Evolutionary conservation across 208 protist genomes (phyloP).

Genomic region (Leishmania lainsoni): DNA sequence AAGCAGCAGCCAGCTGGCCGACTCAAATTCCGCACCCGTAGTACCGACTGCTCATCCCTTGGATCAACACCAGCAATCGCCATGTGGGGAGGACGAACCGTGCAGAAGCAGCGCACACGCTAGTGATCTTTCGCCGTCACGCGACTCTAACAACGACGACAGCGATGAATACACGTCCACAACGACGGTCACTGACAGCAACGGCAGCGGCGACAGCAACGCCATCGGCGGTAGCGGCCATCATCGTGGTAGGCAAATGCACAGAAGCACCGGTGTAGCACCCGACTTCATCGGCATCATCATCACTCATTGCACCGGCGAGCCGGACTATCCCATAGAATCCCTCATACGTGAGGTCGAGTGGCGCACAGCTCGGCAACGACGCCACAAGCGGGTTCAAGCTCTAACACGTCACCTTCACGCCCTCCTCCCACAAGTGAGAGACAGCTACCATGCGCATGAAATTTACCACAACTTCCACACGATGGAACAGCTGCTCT

Average conservation of each 20-base stretch:
- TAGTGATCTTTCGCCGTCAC: not conserved
- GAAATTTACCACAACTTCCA: slow-evolving; percentile 15
- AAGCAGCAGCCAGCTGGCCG: not conserved
- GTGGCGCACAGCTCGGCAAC: slow-evolving; percentile 14
- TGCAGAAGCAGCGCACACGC: not conserved
- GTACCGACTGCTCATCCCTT: not conserved
- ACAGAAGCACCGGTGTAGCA: slow-evolving; percentile 2
- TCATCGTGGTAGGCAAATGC: not conserved
- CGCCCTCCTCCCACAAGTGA: not conserved
- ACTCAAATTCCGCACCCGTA: not conserved
- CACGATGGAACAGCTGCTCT: slow-evolving; percentile 3
- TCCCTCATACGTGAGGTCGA: slow-evolving; percentile 10
- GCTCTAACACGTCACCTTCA: not conserved
- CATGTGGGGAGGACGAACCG: not conserved
- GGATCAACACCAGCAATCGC: not conserved
- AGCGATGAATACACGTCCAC: not conserved
- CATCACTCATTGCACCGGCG: slow-evolving; percentile 69
- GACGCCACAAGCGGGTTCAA: slow-evolving; percentile 5
- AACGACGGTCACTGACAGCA: not conserved
- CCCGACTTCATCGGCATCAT: slow-evolving; percentile 79
- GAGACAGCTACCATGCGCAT: slow-evolving; percentile 12
- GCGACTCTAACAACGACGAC: not conserved
- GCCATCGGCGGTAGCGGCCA: not conserved
- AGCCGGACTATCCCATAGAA: slow-evolving; percentile 31
- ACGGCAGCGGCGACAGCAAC: not conserved